Percentiles rank a stretch among this genome's conserved stretches.
phyloP scores from a whole-genome alignment of 768 basidiomycete genomes.

The Clitopilus hobsonii region DNA sequence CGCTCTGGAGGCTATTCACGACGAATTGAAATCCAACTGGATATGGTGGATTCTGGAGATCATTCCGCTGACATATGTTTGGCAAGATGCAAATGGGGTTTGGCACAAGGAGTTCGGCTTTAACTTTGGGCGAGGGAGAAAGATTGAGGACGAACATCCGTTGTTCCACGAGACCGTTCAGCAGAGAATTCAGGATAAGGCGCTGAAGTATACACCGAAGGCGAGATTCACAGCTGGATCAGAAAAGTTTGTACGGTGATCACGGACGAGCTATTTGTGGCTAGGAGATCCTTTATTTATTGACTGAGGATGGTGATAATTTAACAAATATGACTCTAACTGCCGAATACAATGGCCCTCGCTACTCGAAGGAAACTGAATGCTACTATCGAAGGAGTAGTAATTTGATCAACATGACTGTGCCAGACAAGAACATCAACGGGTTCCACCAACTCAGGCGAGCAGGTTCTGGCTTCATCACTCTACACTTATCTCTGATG shows the following conservation, averaged over 20 bases:
- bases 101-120: constrained; percentile 39
- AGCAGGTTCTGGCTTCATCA: no score
- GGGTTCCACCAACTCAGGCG: no score
- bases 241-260: constrained; percentile 38
- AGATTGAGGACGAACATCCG: constrained; percentile 39
- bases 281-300: no score
- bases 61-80: constrained; percentile 46
- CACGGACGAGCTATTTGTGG: no score
- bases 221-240: constrained; percentile 46
- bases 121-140: constrained; percentile 55
- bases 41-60: constrained; percentile 76
- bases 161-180: constrained; percentile 63
- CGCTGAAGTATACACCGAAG: constrained; percentile 52
- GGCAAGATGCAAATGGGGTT: constrained; percentile 49
- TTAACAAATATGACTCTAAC: no score
- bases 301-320: no score
- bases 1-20: constrained; percentile 49
- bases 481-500: no score
- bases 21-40: constrained; percentile 36
- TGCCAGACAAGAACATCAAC: no score
- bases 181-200: constrained; percentile 43
- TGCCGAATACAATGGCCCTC: no score
- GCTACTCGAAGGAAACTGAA: no score
- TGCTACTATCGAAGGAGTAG: no score
- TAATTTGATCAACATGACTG: no score